These are phyloP conservation scores for Dichotomocladium elegans DNA, from an alignment of 371 early-diverging fungal genomes.

Conservation along the genomic window DNA sequence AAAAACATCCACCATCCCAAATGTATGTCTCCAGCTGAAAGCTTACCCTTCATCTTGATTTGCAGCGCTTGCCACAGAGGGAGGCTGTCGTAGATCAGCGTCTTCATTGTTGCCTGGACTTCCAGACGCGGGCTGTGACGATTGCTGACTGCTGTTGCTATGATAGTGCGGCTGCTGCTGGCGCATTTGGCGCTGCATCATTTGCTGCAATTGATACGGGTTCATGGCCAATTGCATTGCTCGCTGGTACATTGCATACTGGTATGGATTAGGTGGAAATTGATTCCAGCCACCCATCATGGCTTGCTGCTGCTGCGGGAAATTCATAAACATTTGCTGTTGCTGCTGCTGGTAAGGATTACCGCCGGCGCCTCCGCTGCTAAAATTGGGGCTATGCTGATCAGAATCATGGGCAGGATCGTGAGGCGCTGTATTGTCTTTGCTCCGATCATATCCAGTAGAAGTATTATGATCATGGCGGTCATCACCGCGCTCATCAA, in stretches of 20 bases:
- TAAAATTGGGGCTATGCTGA: no score
- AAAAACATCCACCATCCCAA: not conserved
- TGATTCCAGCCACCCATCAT: slow-evolving; percentile 19
- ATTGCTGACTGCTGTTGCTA: slow-evolving; percentile 11
- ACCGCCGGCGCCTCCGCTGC: not conserved
- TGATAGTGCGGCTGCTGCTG: slow-evolving; percentile 17
- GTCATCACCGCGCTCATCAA: not conserved
- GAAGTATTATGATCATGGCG: not conserved
- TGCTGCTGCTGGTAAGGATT: slow-evolving; percentile 4
- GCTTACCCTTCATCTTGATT: slow-evolving; percentile 60
- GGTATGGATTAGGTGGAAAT: slow-evolving; percentile 18
- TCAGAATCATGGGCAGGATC: no score
- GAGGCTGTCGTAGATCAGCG: slow-evolving; percentile 8
- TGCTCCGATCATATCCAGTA: no score
- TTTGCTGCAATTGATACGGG: slow-evolving; percentile 37
- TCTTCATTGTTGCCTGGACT: not conserved
- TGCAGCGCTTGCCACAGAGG: slow-evolving; percentile 24
- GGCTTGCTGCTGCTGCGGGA: slow-evolving; percentile 2
- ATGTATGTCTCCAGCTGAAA: no score
- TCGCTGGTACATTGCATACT: slow-evolving; percentile 27
- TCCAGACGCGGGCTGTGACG: no score
- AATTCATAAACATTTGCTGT: slow-evolving; percentile 1
- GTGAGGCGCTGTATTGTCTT: slow-evolving; percentile 1
- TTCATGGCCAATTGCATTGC: slow-evolving; percentile 24
- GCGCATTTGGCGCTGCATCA: slow-evolving; percentile 29